phyloP scores from a whole-genome alignment of 2,329 filamentous ascomycete species.

The Colletotrichum scovillei region DNA sequence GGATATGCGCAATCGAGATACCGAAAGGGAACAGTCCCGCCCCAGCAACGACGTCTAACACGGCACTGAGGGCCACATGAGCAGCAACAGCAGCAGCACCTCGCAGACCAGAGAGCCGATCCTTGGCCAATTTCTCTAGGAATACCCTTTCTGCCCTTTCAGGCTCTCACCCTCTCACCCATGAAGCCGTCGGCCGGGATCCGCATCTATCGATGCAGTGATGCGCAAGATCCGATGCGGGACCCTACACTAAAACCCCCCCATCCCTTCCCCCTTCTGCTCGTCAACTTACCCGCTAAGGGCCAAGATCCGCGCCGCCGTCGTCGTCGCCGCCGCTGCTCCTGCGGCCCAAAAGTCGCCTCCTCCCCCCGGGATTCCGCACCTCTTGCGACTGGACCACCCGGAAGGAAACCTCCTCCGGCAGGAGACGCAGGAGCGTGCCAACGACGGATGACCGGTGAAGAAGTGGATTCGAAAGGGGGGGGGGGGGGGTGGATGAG shows the following conservation, averaged over 20 bases:
- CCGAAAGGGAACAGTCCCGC: not conserved
- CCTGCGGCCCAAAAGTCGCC: not conserved
- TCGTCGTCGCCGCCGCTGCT: not conserved
- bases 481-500: not conserved
- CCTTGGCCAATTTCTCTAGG: not conserved
- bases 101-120: not conserved
- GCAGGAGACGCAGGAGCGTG: not conserved
- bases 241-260: not conserved
- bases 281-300: not conserved
- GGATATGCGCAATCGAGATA: not conserved
- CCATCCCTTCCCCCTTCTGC: not conserved
- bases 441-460: slow-evolving; percentile 17
- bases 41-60: not conserved
- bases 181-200: not conserved
- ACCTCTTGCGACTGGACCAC: slow-evolving; percentile 15
- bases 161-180: not conserved
- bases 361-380: not conserved
- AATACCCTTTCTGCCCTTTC: not conserved
- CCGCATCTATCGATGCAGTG: not conserved
- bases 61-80: not conserved
- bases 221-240: slow-evolving; percentile 16
- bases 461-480: slow-evolving; percentile 24
- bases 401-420: slow-evolving; percentile 1
- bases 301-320: slow-evolving; percentile 12
- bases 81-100: not conserved